Evolutionary conservation across 1,284 basidiomycete species (phyloP).

Genomic region (Malassezia cuniculi): DNA sequence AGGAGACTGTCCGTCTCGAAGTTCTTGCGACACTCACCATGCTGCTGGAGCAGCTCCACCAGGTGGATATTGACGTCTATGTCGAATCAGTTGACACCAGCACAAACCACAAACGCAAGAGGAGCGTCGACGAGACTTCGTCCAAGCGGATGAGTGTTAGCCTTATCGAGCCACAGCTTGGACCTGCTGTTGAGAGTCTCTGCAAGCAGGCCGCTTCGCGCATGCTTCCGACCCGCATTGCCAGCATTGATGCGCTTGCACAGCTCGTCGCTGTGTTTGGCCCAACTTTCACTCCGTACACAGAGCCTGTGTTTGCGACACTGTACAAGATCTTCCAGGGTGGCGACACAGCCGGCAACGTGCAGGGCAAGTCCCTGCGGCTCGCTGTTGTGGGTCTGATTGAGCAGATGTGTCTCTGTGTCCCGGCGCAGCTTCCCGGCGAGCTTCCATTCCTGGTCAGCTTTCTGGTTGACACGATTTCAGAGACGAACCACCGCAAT

Average conservation of each 20-base stretch:
- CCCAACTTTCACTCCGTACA: background rate
- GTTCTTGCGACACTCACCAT: slow-evolving; percentile 73
- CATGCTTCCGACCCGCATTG: background rate
- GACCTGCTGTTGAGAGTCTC: slow-evolving; percentile 1
- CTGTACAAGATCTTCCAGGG: background rate
- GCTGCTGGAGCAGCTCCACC: slow-evolving; percentile 68
- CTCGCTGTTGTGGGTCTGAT: slow-evolving; percentile 7
- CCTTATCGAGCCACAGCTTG: too few species aligned
- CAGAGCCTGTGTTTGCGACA: background rate
- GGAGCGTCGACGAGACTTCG: too few species aligned
- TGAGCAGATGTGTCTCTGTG: background rate
- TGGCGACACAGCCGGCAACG: too few species aligned
- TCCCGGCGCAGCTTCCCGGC: slow-evolving; percentile 15
- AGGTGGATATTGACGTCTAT: too few species aligned
- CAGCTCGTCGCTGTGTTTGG: slow-evolving; percentile 1
- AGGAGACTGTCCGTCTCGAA: slow-evolving; percentile 88
- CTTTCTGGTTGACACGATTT: slow-evolving; percentile 59
- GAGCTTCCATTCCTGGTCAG: slow-evolving; percentile 59
- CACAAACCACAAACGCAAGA: slow-evolving; percentile 1
- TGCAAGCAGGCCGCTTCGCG: slow-evolving; percentile 4
- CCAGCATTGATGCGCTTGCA: slow-evolving; percentile 5
- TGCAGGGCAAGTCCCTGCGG: background rate
- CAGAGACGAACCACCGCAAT: slow-evolving; percentile 47
- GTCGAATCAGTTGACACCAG: too few species aligned
- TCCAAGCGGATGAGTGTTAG: too few species aligned